Evolutionary conservation across 768 basidiomycete species (phyloP), one percentile per base, ranked within the genome.

Genomic region (Boletales sp.): DNA sequence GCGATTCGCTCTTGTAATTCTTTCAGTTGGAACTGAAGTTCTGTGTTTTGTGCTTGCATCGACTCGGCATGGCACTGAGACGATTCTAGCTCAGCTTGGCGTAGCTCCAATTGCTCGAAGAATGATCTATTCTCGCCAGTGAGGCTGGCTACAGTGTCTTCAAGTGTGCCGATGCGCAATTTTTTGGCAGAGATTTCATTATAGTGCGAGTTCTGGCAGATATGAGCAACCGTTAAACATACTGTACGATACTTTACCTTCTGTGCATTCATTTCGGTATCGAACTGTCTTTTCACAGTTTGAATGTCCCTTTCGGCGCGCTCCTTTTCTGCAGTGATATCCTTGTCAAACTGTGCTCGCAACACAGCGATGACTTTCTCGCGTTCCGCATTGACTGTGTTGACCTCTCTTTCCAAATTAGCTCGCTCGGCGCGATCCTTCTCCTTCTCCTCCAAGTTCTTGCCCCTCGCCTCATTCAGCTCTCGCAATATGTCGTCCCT

Each of bases 41-140:
- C 97, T 3, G 84, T 82, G 41, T 84, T 86, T 59, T 89, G 86
- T 42, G 83, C 83, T 57, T 88, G 82, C 17, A 93, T 68, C 1
- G 79, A 78, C 56, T 93, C 90, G 2, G 86, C 74, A 55, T 88
- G 84, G 5, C 80, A 81, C 54, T 86, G 84, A 5, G 84, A 81
- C 2, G 89, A 87, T 69, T 99, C 97, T 11, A 88, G 68, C 61
- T 97, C 94, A 14, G 90, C 94, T 65, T 95, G 92, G 29, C 90
- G 85, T 41, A 87, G 60, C 68, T 98, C 93, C 4, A 93, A 74
- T 52, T 87, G 82, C 56, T 94, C 90, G 64, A 97, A 98, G 54
- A 92, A 78, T 11, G 73, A 66, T 56, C 83, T 85, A 60, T 94
- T 94, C 63, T 93, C 90, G 24, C 74, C 69, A 13, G 81, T 80